Conservation (phyloP, 2,329 filamentous ascomycete genomes). For the Stachybotrys echinatus region DNA sequence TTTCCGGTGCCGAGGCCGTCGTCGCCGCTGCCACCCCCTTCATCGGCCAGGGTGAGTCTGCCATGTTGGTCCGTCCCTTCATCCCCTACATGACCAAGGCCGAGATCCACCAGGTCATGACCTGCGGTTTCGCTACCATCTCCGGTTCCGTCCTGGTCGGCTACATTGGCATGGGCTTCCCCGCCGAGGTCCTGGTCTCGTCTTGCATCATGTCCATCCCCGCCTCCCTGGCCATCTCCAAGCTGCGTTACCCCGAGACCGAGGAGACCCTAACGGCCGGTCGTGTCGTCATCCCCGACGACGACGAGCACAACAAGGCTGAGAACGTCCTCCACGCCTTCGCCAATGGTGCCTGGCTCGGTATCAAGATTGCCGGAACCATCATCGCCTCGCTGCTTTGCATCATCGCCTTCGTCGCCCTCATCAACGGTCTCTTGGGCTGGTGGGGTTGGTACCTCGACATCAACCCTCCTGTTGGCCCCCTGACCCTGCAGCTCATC, state of each 20-base stretch:
- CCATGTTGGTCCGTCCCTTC: slow-evolving; percentile 87
- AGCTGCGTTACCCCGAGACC: slow-evolving; percentile 83
- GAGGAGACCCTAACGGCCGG: slow-evolving; percentile 83
- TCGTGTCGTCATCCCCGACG: slow-evolving; percentile 73
- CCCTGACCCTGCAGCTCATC: slow-evolving; percentile 68
- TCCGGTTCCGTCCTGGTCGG: slow-evolving; percentile 81
- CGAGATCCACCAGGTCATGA: slow-evolving; percentile 90
- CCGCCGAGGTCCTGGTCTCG: slow-evolving; percentile 78
- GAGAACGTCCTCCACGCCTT: slow-evolving; percentile 81
- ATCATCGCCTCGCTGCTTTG: slow-evolving; percentile 75
- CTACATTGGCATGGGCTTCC: slow-evolving; percentile 80
- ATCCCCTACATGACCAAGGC: slow-evolving; percentile 79
- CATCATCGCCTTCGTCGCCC: slow-evolving; percentile 71
- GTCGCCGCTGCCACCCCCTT: slow-evolving; percentile 90
- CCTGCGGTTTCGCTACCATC: slow-evolving; percentile 87
- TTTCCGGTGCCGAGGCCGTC: slow-evolving; percentile 89
- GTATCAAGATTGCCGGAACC: slow-evolving; percentile 81
- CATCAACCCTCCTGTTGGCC: slow-evolving; percentile 53
- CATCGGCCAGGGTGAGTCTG: slow-evolving; percentile 90
- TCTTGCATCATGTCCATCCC: slow-evolving; percentile 96
- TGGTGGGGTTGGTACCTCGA: slow-evolving; percentile 82
- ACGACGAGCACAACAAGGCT: slow-evolving; percentile 64
- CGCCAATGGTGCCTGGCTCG: slow-evolving; percentile 78
- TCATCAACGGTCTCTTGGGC: slow-evolving; percentile 70
- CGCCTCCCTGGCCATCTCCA: slow-evolving; percentile 81